Evolutionary conservation across 1,284 basidiomycete species (phyloP).

Genomic region (Coriolopsis trogii): DNA sequence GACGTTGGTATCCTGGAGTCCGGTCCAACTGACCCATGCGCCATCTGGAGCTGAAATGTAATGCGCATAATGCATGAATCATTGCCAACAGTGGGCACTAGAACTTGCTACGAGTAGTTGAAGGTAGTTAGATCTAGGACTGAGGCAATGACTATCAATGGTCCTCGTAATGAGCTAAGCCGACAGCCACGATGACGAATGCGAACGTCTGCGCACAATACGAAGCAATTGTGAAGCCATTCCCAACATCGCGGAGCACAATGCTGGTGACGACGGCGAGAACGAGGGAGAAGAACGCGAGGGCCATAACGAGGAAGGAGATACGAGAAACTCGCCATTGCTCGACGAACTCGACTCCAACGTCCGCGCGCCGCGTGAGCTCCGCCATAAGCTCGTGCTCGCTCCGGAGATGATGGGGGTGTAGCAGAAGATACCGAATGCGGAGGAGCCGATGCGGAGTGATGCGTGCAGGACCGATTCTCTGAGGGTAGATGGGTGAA

Average conservation of each 20-base stretch:
- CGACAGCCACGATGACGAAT: not conserved
- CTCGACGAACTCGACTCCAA: slow-evolving; percentile 29
- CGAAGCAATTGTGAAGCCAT: slow-evolving; percentile 21
- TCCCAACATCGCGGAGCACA: slow-evolving; percentile 15
- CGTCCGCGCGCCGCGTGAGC: slow-evolving; percentile 14
- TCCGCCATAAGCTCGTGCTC: slow-evolving; percentile 22
- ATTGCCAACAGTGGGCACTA: too few species aligned
- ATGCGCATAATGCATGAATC: too few species aligned
- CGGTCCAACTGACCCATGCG: too few species aligned
- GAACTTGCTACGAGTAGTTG: too few species aligned
- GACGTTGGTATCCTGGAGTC: too few species aligned
- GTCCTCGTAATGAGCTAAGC: not conserved
- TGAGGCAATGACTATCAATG: too few species aligned
- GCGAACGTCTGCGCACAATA: not conserved
- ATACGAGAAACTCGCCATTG: slow-evolving; percentile 20
- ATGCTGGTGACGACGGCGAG: slow-evolving; percentile 18
- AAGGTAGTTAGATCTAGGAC: too few species aligned
- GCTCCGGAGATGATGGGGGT: slow-evolving; percentile 21
- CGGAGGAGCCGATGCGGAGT: slow-evolving; percentile 23
- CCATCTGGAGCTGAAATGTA: too few species aligned
- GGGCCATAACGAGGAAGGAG: slow-evolving; percentile 12
- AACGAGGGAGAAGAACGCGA: slow-evolving; percentile 12
- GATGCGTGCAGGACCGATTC: slow-evolving; percentile 20
- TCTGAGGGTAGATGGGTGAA: slow-evolving; percentile 15
- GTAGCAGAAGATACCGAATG: slow-evolving; percentile 20